Evolutionary conservation across 148 eudicot genomes (phyloP), one percentile per base, ranked within the genome.

Genomic region (Nyssa sinensis): DNA sequence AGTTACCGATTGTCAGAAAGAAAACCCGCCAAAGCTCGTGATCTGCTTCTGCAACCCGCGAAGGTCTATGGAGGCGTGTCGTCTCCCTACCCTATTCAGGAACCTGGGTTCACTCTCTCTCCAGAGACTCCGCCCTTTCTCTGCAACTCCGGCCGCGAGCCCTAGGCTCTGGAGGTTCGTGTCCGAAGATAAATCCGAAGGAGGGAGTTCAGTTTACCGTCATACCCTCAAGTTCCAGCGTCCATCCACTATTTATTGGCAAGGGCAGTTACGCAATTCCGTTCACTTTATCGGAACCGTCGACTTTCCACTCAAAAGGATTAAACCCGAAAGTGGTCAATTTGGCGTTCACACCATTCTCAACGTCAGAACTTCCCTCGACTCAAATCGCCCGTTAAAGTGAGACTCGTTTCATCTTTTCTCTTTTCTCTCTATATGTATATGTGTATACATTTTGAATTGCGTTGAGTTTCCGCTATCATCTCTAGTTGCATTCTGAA

Each of bases 221-320:
- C 67, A 71, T 62, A 69, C 85, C 10, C 81, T 84, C 28, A 79
- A 78, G 32, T 69, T 67, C 67, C 79, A 80, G 75, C 83, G 81
- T 5, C 89, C 89, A 1, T 23, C 78, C 28, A 76, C 75, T 3
- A 67, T 86, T 12, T 17, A 35, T 0, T 78, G 74, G 74, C 57
- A 58, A 3, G 14, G 64, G 1, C 23, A 49, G n/a, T 53, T 81
- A 47, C 65, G 7, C 4, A 83, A 88, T 80, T 81, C 82, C 9
- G 84, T 73, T n/a, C 81, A 84, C 72, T 80, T 85, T 19, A 88
- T 88, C 28, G 91, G 91, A 13, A 75, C 73, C 3, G 82, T 88
- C 3, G 74, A 39, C 21, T 28, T 14, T 31, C 85, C 82, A n/a
- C 60, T 65, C 14, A 63, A 28, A 69, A 16, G 10, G 59, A 4